phyloP scores from a whole-genome alignment of 768 basidiomycete genomes.

The Pulveroboletus ravenelii region DNA sequence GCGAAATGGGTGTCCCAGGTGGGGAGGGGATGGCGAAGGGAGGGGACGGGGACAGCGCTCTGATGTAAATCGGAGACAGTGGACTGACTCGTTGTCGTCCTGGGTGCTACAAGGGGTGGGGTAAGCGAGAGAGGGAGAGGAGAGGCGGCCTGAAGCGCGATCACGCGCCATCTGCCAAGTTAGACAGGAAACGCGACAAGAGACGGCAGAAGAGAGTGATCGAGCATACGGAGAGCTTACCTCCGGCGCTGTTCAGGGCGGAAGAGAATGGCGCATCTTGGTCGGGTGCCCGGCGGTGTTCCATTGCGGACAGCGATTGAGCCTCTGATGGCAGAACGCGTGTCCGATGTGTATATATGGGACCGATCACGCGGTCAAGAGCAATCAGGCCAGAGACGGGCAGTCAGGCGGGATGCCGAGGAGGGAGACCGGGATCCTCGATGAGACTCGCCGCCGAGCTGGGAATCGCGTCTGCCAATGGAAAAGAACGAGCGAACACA shows the following conservation, averaged over 20 bases:
- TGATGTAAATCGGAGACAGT: neutral
- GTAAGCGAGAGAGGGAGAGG: slow-evolving; percentile 4
- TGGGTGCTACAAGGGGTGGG: slow-evolving; percentile 4
- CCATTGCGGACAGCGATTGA: slow-evolving; percentile 19
- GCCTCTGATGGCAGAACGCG: neutral
- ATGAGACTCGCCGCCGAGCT: neutral
- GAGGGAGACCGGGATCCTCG: slow-evolving; percentile 12
- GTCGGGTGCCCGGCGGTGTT: slow-evolving; percentile 17
- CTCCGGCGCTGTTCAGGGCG: slow-evolving; percentile 19
- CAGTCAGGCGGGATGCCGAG: neutral
- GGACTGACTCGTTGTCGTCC: neutral
- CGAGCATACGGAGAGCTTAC: slow-evolving; percentile 20
- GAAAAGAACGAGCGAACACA: neutral
- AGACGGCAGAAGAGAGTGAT: slow-evolving; percentile 10
- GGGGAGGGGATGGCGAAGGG: neutral
- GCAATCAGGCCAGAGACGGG: neutral
- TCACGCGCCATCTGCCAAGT: slow-evolving; percentile 13
- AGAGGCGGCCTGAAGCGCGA: too few species aligned
- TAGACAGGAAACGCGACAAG: slow-evolving; percentile 6
- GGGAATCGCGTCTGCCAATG: slow-evolving; percentile 12
- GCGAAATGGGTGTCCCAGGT: neutral
- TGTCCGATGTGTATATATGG: slow-evolving; percentile 4
- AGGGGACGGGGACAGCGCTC: neutral
- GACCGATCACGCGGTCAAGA: neutral
- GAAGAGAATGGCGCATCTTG: slow-evolving; percentile 12